Evolutionary conservation across 1,284 basidiomycete species (phyloP).

Genomic region (Marasmius fiardii): DNA sequence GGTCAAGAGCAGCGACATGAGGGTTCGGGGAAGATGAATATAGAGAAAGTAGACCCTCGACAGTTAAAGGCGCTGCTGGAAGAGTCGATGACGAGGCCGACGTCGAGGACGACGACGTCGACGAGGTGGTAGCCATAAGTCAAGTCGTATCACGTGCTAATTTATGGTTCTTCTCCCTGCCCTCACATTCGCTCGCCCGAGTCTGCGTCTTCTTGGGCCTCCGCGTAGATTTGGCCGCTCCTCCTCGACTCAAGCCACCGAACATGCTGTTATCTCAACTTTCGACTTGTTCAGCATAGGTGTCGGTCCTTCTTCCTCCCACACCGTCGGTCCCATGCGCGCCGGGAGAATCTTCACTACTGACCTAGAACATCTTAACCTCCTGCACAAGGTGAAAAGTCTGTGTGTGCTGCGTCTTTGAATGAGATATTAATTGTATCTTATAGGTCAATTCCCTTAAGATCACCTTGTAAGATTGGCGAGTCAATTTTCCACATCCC

Average conservation of each 20-base stretch:
- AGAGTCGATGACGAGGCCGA: conserved; percentile 1
- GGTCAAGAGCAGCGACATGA: conserved; percentile 65
- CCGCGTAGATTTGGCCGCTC: background rate
- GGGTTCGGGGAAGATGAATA: conserved; percentile 54
- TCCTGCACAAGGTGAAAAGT: conserved; percentile 63
- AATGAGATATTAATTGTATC: background rate
- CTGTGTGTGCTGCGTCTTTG: background rate
- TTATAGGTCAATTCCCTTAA: conserved; percentile 74
- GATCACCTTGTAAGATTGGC: conserved; percentile 67
- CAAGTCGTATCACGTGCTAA: background rate
- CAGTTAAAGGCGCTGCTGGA: conserved; percentile 30
- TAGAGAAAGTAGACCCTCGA: conserved; percentile 52
- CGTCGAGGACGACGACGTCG: conserved; percentile 6
- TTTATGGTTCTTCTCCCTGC: background rate
- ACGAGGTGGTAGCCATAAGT: conserved; percentile 4
- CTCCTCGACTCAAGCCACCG: conserved; percentile 30
- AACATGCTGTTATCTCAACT: conserved; percentile 91
- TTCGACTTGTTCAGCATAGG: conserved; percentile 96
- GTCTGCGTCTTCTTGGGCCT: background rate
- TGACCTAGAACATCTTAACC: conserved; percentile 68
- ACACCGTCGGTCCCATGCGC: conserved; percentile 87
- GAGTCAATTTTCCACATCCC: conserved; percentile 3
- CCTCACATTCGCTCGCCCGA: background rate
- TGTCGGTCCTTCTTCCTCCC: conserved; percentile 46
- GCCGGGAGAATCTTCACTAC: conserved; percentile 85